These are phyloP conservation scores for Ceratobasidium sp. DNA, from an alignment of 1,284 basidiomycete species.

Conservation along the genomic window DNA sequence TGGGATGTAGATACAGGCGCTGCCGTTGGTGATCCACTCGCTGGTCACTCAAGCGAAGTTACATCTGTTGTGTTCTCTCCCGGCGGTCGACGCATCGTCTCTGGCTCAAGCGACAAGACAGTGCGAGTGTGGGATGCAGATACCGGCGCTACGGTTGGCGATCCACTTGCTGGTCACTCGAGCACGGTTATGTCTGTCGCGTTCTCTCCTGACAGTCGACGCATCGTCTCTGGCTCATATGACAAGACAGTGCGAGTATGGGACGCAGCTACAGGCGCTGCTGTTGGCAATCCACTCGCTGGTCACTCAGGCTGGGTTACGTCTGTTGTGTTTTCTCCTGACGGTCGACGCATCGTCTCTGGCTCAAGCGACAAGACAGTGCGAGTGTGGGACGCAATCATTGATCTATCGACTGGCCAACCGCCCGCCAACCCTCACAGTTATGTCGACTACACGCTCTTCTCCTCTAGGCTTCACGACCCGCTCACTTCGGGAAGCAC, in stretches of 20 bases:
- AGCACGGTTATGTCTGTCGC: no score
- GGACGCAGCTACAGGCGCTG: constrained; percentile 12
- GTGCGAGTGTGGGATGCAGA: no score
- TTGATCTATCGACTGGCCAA: background rate
- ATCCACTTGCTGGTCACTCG: no score
- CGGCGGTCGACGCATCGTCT: no score
- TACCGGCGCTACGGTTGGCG: no score
- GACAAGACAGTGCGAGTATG: constrained; percentile 1
- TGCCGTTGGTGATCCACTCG: no score
- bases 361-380: constrained; percentile 7
- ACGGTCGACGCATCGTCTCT: constrained; percentile 11
- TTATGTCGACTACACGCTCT: background rate
- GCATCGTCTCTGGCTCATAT: background rate
- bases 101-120: no score
- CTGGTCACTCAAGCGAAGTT: no score
- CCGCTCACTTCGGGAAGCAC: no score
- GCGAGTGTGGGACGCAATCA: constrained; percentile 25
- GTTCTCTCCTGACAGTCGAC: constrained; percentile 2
- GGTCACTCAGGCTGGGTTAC: background rate
- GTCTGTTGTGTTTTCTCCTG: constrained; percentile 17
- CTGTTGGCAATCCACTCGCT: background rate
- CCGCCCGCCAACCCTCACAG: background rate
- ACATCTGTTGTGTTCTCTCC: no score
- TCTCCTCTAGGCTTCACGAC: no score
- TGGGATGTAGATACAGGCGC: no score